A percentile compares a stretch with the other conserved stretches of the same genome.
These are phyloP conservation scores for Phytopythium sindhum DNA, from an alignment of 352 stramenopile species.

Conservation along the genomic window DNA sequence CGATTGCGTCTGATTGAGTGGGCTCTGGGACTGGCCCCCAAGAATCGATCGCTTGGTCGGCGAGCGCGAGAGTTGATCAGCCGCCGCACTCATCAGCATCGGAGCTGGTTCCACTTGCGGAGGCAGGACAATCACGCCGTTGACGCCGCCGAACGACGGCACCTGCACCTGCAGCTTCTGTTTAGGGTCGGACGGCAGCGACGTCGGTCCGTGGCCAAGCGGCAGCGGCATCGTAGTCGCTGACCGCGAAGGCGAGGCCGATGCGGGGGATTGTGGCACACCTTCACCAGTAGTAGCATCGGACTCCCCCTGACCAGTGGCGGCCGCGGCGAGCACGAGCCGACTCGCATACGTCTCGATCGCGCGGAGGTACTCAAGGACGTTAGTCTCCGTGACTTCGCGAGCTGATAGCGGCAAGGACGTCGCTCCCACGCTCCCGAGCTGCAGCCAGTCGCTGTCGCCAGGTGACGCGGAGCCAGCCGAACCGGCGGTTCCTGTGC, in stretches of 20 bases:
- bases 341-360: slow-evolving; percentile 72
- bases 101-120: slow-evolving; percentile 9
- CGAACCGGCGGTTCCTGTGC: slow-evolving; percentile 14
- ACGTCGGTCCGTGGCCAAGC: slow-evolving; percentile 44
- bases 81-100: not conserved
- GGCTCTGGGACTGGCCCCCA: not conserved
- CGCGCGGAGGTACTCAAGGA: slow-evolving; percentile 73
- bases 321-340: slow-evolving; percentile 21
- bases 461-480: slow-evolving; percentile 10
- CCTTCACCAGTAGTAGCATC: slow-evolving; percentile 6
- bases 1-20: slow-evolving; percentile 1
- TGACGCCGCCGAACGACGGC: slow-evolving; percentile 47
- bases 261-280: slow-evolving; percentile 5
- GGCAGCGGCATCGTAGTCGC: slow-evolving; percentile 12
- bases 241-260: not conserved
- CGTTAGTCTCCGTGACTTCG: slow-evolving; percentile 58
- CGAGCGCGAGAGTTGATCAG: not conserved
- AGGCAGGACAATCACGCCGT: slow-evolving; percentile 55
- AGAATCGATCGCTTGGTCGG: slow-evolving; percentile 2
- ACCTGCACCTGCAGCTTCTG: slow-evolving; percentile 62
- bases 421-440: slow-evolving; percentile 18
- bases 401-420: slow-evolving; percentile 18
- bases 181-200: slow-evolving; percentile 43
- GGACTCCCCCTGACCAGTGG: slow-evolving; percentile 4
- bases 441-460: slow-evolving; percentile 8